Evolutionary conservation across 2,329 filamentous ascomycete species (phyloP).

Genomic region (Neoarthrinium moseri): DNA sequence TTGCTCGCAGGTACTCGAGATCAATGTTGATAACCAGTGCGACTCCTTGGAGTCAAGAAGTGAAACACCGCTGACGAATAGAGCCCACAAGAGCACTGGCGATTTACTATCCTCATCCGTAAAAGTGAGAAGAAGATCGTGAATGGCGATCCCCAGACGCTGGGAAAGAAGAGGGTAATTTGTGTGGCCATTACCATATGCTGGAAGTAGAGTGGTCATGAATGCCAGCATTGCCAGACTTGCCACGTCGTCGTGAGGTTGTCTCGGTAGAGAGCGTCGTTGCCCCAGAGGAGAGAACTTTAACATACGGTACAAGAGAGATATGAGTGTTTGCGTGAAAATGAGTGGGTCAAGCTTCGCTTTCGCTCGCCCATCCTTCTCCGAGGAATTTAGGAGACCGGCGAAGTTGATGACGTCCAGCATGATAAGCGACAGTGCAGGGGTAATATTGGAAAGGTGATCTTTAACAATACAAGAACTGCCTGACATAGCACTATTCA

Average conservation of each 20-base stretch:
- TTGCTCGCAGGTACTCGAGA: not conserved
- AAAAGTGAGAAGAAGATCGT: not conserved
- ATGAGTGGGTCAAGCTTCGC: not conserved
- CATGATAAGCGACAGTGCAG: not conserved
- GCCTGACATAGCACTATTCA: not conserved
- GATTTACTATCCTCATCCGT: not conserved
- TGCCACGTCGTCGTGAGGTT: not conserved
- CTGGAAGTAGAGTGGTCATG: constrained; percentile 1
- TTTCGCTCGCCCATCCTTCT: not conserved
- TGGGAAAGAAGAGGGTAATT: not conserved
- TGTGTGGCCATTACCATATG: not conserved
- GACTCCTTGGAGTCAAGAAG: not conserved
- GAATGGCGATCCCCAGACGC: not conserved
- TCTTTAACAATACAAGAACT: not conserved
- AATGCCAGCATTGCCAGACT: not conserved
- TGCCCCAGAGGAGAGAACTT: too few species aligned
- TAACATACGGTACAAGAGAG: not conserved
- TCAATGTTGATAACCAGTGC: not conserved
- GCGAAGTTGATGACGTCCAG: not conserved
- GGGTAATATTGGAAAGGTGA: not conserved
- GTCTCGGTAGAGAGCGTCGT: not conserved
- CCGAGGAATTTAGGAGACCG: not conserved
- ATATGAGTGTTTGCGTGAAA: not conserved
- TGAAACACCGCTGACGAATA: not conserved
- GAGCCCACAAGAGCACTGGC: not conserved